Evolutionary conservation across 495 filamentous ascomycete genomes (phyloP), one percentile per base, ranked within the genome.

Genomic region (Daldinia grandis): DNA sequence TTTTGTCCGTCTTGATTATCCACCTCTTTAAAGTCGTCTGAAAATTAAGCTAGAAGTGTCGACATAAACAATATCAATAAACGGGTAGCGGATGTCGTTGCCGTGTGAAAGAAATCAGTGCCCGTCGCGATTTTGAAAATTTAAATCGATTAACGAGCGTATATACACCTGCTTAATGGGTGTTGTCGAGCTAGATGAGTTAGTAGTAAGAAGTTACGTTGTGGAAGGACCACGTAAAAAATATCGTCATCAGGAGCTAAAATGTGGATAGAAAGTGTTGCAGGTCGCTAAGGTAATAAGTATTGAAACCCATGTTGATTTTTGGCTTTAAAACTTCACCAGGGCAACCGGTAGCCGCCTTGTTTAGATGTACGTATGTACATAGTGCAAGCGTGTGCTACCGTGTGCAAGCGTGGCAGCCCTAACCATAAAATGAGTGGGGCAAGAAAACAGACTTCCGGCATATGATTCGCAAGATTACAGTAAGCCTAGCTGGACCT

Each of bases 231-330:
- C 42, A 47, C 24, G 28, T 38, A 21, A 28, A 49, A 25, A 54
- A 60, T 50, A 71, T 71, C 68, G 68, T 71, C 68, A 66, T 71
- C 49, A 71, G 62, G 55, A 66, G 62, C 62, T 65, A 59, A 33
- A 28, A 35, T 55, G 10, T 28, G 25, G n/a, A 53, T 40, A 31
- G 33, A 55, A 55, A 42, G 28, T 53, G 53, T 35, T 19, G 44
- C 25, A 47, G 30, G 21, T 31, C 28, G 38, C 15, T 50, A 49
- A 35, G n/a, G 37, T 49, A 62, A 61, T 69, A 40, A 44, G 31
- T 55, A 42, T 35, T 5, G 21, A 21, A 50, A 30, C 21, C 21
- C 27, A 60, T 72, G 69, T 72, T 72, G 69, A 72, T 72, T 68
- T 68, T 60, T 64, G 15, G 54, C 33, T 59, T 17, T 42, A 19